phyloP scores from a whole-genome alignment of 805 yeast species.

The Hanseniaspora lindneri region DNA sequence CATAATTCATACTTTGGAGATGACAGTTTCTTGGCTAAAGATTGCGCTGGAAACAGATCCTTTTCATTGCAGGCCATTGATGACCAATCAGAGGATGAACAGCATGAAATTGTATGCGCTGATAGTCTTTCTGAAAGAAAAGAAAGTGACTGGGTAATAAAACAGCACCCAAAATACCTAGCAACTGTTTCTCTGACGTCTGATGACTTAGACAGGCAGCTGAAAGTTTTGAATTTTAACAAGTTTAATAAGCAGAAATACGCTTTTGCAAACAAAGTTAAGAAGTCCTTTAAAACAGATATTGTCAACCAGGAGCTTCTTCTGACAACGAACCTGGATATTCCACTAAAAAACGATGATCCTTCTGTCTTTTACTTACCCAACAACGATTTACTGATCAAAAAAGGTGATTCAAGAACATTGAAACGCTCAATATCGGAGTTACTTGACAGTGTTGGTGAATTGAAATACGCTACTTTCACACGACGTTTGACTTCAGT shows the following conservation, averaged over 20 bases:
- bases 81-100: neutral
- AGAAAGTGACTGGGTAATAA: slow-evolving; percentile 8
- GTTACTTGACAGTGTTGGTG: neutral
- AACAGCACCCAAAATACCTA: slow-evolving; percentile 5
- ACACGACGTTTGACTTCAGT: slow-evolving; percentile 11
- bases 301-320: slow-evolving; percentile 8
- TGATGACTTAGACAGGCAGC: slow-evolving; percentile 5
- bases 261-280: slow-evolving; percentile 5
- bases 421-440: neutral
- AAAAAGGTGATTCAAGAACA: neutral
- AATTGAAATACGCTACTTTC: slow-evolving; percentile 1
- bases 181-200: neutral
- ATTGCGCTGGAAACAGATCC: neutral
- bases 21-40: neutral
- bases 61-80: neutral
- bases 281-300: slow-evolving; percentile 4
- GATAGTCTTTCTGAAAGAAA: neutral
- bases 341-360: neutral
- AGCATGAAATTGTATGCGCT: no score
- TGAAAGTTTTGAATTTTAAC: neutral
- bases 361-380: slow-evolving; percentile 1
- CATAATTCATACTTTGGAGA: no score
- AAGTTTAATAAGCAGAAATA: slow-evolving; percentile 3
- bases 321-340: slow-evolving; percentile 3
- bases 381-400: slow-evolving; percentile 2